A percentile compares a stretch with the other conserved stretches of the same genome.
These are phyloP conservation scores for Skeletonema grethae DNA, from an alignment of 108 stramenopile genomes.

Conservation along the genomic window DNA sequence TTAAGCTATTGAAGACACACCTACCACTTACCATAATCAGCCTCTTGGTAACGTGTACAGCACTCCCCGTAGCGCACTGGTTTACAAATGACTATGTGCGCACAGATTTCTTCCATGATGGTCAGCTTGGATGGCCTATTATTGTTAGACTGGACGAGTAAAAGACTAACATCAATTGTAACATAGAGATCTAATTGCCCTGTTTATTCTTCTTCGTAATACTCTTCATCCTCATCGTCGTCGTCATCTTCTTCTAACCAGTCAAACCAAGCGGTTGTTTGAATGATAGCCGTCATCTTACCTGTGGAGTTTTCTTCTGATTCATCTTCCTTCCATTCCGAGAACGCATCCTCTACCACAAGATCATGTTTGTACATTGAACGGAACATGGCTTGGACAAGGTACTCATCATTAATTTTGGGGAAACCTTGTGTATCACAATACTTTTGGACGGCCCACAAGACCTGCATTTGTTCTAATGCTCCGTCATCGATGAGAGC, in stretches of 20 bases:
- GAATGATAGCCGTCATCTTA: slow-evolving; percentile 77
- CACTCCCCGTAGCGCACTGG: slow-evolving; percentile 42
- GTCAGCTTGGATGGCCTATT: slow-evolving; percentile 44
- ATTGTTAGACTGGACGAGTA: slow-evolving; percentile 13
- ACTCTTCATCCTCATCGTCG: slow-evolving; percentile 74
- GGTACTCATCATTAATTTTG: slow-evolving; percentile 77
- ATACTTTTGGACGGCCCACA: slow-evolving; percentile 85
- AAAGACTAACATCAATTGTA: not conserved
- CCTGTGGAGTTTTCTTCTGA: slow-evolving; percentile 62
- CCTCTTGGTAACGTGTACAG: slow-evolving; percentile 29
- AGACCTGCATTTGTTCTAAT: slow-evolving; percentile 67
- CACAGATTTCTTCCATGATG: slow-evolving; percentile 51
- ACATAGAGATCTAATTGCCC: slow-evolving; percentile 1
- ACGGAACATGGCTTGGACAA: slow-evolving; percentile 86
- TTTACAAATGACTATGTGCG: slow-evolving; percentile 56
- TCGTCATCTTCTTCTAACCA: slow-evolving; percentile 90
- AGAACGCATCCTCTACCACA: slow-evolving; percentile 75
- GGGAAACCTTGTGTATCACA: slow-evolving; percentile 84
- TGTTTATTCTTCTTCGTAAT: slow-evolving; percentile 61
- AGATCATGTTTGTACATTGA: slow-evolving; percentile 90
- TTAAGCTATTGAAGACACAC: slow-evolving; percentile 30
- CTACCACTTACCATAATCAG: slow-evolving; percentile 19
- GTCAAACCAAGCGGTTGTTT: slow-evolving; percentile 87
- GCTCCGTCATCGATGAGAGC: slow-evolving; percentile 77
- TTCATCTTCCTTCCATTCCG: slow-evolving; percentile 88